Evolutionary conservation across 805 yeast genomes (phyloP).

Genomic region (Yamadazyma ubonensis): DNA sequence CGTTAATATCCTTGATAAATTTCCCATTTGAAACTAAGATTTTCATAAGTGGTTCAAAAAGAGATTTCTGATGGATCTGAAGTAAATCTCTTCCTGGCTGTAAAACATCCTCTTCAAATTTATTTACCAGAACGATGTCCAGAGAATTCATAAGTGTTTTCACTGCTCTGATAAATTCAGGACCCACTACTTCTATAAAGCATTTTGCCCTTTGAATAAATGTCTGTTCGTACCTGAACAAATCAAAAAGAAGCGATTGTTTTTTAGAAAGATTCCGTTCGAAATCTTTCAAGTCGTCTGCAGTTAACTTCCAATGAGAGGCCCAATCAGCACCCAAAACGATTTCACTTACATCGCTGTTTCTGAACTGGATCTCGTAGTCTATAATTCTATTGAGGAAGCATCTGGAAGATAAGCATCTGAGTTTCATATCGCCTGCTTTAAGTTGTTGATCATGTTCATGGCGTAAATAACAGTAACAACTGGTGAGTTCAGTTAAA

Average conservation of each 20-base stretch:
- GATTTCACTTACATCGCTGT: slow-evolving; percentile 26
- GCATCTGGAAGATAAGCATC: slow-evolving; percentile 40
- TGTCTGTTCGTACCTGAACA: slow-evolving; percentile 67
- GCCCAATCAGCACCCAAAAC: slow-evolving; percentile 57
- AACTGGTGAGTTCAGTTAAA: slow-evolving; percentile 42
- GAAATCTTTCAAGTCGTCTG: slow-evolving; percentile 51
- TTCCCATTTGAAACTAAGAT: slow-evolving; percentile 64
- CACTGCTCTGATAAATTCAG: slow-evolving; percentile 36
- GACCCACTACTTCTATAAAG: slow-evolving; percentile 50
- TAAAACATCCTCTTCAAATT: slow-evolving; percentile 58
- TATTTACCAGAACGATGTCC: slow-evolving; percentile 11
- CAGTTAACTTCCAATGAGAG: slow-evolving; percentile 60
- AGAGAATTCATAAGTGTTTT: slow-evolving; percentile 19
- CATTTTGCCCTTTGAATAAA: slow-evolving; percentile 66
- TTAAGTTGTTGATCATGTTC: slow-evolving; percentile 15
- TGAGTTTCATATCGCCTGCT: slow-evolving; percentile 12
- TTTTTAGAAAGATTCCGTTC: slow-evolving; percentile 55
- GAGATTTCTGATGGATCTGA: slow-evolving; percentile 49
- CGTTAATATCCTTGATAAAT: slow-evolving; percentile 49
- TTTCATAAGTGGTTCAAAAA: slow-evolving; percentile 57
- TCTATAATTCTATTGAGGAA: slow-evolving; percentile 31
- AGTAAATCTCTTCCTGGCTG: slow-evolving; percentile 56
- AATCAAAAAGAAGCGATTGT: slow-evolving; percentile 75
- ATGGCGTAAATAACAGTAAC: slow-evolving; percentile 42
- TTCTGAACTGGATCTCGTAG: slow-evolving; percentile 24